Evolutionary conservation across 1,139 yeast genomes (phyloP), one percentile per base, ranked within the genome.

Genomic region (Saccharomyces hybrid): DNA sequence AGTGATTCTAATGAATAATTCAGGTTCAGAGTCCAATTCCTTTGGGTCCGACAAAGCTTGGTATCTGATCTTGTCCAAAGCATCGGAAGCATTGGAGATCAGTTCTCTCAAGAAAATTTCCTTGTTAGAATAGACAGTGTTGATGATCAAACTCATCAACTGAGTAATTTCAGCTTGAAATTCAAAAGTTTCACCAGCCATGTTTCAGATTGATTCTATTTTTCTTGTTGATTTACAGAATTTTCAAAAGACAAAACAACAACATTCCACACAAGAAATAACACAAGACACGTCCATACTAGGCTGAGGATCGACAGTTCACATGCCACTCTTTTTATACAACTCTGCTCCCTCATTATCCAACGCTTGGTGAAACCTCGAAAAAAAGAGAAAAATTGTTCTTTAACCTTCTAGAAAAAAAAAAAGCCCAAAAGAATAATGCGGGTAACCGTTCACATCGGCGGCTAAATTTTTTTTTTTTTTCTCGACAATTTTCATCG

Each of bases 101-200:
- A 95, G 83, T 77, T 95, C 99, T 87, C 99, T 91, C 73, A 95
- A 81, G 85, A 95, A 95, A 71, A 95, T 93, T 77, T 95, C 99
- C 81, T 95, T 95, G 85, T 95, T 95, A 57, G 99, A 93, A 79
- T 95, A 95, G 71, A 95, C 99, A 57, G 99, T 95, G 89, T 95
- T 95, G 80, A 95, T 93, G 90, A 95, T 90, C 82, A 93, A 85
- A 75, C 97, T 88, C 98, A 95, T 88, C 84, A 95, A 83, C 96
- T 93, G 99, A 85, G 98, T 88, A 77, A 93, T 95, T 90, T 93
- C 99, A 83, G 99, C 99, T 76, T 96, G 96, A 80, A 93, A 93
- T 81, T 93, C 99, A 74, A 83, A 89, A 59, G 95, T 85, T 80
- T 87, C 95, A 71, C 78, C 79, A 64, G 87, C 76, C 90, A 83